Percentiles rank a stretch among this genome's conserved stretches.
These are phyloP conservation scores for Erodium trifolium DNA, from an alignment of 441 rosid species.

Conservation along the genomic window DNA sequence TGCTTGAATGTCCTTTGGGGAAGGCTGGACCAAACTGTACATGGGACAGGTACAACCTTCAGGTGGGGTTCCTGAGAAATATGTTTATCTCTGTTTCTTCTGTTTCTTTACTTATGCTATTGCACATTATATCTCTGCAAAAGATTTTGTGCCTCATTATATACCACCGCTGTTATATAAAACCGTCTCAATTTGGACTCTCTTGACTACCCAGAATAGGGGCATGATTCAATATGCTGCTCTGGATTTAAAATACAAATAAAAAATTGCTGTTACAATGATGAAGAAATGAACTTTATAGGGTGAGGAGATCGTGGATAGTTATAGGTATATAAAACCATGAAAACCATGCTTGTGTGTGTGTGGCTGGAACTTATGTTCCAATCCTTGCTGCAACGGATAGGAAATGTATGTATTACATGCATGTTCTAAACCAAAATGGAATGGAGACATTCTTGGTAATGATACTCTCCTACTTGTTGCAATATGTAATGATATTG, in stretches of 20 bases:
- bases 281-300: not conserved
- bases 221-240: not conserved
- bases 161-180: not conserved
- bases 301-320: conserved; percentile 1
- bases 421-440: not conserved
- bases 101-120: not conserved
- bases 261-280: not conserved
- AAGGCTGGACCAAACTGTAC: conserved; percentile 76
- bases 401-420: not conserved
- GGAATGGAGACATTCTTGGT: conserved; percentile 3
- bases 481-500: not conserved
- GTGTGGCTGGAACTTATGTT: not conserved
- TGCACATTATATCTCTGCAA: not conserved
- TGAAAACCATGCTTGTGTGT: not conserved
- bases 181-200: conserved; percentile 8
- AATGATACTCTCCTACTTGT: conserved; percentile 1
- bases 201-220: not conserved
- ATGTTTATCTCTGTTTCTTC: not conserved
- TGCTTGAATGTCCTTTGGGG: conserved; percentile 56
- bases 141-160: conserved; percentile 2
- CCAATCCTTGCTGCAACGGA: not conserved
- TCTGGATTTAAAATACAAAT: not conserved
- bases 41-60: conserved; percentile 55
- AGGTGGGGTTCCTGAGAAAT: conserved; percentile 34
- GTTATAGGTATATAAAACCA: not conserved